Evolutionary conservation across 192 early-diverging fungal species (phyloP).

Genomic region (Funneliformis mosseae): DNA sequence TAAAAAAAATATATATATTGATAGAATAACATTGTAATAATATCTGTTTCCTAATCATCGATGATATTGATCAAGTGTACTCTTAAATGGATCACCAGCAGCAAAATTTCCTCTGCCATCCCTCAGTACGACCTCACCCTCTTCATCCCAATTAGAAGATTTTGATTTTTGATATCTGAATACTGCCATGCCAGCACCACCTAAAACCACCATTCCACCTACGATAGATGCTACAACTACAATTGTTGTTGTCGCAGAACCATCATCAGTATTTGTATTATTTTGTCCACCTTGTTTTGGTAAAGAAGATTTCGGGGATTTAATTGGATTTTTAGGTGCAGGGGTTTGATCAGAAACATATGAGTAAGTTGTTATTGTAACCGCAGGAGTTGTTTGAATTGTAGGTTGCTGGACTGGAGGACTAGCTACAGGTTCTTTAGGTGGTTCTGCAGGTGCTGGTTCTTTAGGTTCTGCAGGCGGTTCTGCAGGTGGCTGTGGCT

Average conservation of each 20-base stretch:
- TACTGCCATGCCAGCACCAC: background rate
- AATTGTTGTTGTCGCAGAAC: background rate
- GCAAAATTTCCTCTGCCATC: background rate
- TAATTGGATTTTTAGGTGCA: background rate
- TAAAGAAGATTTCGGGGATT: background rate
- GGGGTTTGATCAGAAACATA: background rate
- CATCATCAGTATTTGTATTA: background rate
- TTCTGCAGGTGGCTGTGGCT: too few relatives aligned
- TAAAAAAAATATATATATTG: too few relatives aligned
- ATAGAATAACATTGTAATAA: too few relatives aligned
- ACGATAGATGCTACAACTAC: background rate
- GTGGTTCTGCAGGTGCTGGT: too few relatives aligned
- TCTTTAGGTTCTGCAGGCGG: too few relatives aligned
- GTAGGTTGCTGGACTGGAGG: background rate
- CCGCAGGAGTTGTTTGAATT: background rate
- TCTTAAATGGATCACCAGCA: constrained; percentile 8
- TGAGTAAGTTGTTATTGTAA: background rate
- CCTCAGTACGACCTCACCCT: background rate
- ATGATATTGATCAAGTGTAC: constrained; percentile 18
- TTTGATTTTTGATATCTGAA: background rate
- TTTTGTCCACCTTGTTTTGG: background rate
- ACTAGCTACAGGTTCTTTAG: too few relatives aligned
- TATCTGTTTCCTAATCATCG: background rate
- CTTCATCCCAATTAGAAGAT: background rate
- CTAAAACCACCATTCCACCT: constrained; percentile 5